Conservation (phyloP, 2,329 filamentous ascomycete species). For the Xylariaceae sp. region DNA sequence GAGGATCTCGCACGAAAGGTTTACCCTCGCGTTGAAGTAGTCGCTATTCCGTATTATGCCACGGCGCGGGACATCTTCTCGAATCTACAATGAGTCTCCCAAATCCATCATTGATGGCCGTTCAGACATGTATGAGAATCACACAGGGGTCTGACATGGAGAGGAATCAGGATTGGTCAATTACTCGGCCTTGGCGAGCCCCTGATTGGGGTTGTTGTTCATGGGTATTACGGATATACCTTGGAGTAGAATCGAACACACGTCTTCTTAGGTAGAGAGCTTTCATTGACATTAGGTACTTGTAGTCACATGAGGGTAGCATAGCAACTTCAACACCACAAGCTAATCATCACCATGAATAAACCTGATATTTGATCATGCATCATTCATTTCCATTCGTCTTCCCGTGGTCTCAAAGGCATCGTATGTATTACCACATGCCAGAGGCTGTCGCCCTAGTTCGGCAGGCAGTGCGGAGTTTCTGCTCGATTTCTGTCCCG, state of each 20-base stretch:
- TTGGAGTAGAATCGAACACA: not conserved
- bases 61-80: no score
- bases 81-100: no score
- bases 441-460: constrained; percentile 10
- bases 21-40: no score
- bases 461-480: constrained; percentile 10
- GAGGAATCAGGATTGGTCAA: constrained; percentile 15
- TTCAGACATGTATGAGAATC: not conserved
- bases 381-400: constrained; percentile 23
- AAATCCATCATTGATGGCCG: no score
- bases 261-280: not conserved
- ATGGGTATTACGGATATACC: not conserved
- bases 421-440: constrained; percentile 16
- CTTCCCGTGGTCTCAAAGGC: constrained; percentile 5
- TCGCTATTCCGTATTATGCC: no score
- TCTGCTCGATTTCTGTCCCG: constrained; percentile 9
- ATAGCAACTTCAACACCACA: not conserved
- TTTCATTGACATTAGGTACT: no score
- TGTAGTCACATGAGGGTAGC: not conserved
- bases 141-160: not conserved
- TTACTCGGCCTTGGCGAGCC: constrained; percentile 1
- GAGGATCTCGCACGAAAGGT: no score
- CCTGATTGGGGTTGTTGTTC: constrained; percentile 9
- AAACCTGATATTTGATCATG: constrained; percentile 4
- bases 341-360: constrained; percentile 1